Percentiles rank a stretch among this genome's conserved stretches.
Conservation (phyloP, 1,284 basidiomycete genomes). For the Malassezia sympodialis region DNA sequence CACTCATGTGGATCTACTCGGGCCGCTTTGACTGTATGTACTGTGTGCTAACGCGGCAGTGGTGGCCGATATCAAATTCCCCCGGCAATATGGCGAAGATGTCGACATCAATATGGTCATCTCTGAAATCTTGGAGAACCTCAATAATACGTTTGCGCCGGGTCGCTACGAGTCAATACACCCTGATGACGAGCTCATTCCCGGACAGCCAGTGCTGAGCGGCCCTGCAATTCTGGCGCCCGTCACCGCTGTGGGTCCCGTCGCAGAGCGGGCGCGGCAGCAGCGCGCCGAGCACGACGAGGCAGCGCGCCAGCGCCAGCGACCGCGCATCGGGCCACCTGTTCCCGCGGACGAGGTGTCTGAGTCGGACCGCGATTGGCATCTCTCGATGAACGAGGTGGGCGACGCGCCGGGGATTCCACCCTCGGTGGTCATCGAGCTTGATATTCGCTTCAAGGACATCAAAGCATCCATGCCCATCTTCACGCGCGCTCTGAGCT, state of each 20-base stretch:
- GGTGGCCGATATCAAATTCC: slow-evolving; percentile 95
- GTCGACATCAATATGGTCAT: slow-evolving; percentile 68
- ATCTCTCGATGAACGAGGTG: not conserved
- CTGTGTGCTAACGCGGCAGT: slow-evolving; percentile 49
- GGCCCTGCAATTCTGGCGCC: slow-evolving; percentile 76
- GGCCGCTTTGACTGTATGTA: slow-evolving; percentile 68
- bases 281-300: slow-evolving; percentile 22
- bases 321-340: not conserved
- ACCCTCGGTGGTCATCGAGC: slow-evolving; percentile 63
- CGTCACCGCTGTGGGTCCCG: slow-evolving; percentile 41
- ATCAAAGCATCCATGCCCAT: slow-evolving; percentile 83
- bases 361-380: not conserved
- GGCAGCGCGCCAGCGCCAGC: slow-evolving; percentile 7
- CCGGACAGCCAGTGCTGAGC: slow-evolving; percentile 74
- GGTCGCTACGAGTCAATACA: slow-evolving; percentile 4
- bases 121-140: slow-evolving; percentile 78
- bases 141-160: slow-evolving; percentile 49
- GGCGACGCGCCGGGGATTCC: slow-evolving; percentile 10
- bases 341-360: not conserved
- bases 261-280: slow-evolving; percentile 32
- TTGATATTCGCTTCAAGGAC: slow-evolving; percentile 90
- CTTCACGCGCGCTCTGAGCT: slow-evolving; percentile 56
- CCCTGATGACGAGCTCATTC: slow-evolving; percentile 57
- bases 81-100: slow-evolving; percentile 65
- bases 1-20: slow-evolving; percentile 90